These are phyloP conservation scores for Cladosporium austrohemisphaericum DNA, from an alignment of 2,329 filamentous ascomycete species.

Conservation along the genomic window DNA sequence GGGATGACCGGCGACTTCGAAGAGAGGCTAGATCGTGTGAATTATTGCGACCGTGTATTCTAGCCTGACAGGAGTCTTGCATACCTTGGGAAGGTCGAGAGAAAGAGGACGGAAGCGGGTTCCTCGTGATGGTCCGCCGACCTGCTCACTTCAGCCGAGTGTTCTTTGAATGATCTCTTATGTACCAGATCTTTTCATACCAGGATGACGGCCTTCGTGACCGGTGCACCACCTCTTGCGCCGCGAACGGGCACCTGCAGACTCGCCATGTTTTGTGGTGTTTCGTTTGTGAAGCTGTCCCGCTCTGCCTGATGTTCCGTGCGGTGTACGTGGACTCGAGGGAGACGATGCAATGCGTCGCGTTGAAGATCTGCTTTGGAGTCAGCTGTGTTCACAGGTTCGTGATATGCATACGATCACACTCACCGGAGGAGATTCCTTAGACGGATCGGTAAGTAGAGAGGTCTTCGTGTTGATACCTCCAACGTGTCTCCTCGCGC, in stretches of 20 bases:
- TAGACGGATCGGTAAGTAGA: background rate
- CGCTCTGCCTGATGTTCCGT: constrained; percentile 1
- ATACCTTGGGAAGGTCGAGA: constrained; percentile 90
- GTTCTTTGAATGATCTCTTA: constrained; percentile 13
- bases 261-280: constrained; percentile 23
- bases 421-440: background rate
- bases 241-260: constrained; percentile 32
- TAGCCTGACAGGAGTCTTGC: constrained; percentile 24
- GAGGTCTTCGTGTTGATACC: background rate
- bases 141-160: constrained; percentile 50
- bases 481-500: constrained; percentile 12
- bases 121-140: constrained; percentile 90
- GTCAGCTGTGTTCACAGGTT: background rate
- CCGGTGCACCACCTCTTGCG: constrained; percentile 43
- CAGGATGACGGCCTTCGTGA: constrained; percentile 92
- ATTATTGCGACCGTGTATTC: background rate
- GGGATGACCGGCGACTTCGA: constrained; percentile 95
- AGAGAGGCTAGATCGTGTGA: constrained; percentile 66
- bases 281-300: constrained; percentile 13
- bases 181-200: constrained; percentile 49
- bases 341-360: background rate
- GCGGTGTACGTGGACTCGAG: constrained; percentile 13
- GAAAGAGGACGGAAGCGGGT: constrained; percentile 93
- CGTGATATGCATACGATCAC: background rate
- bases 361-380: background rate